phyloP scores from a whole-genome alignment of 257 asterid species.

The Knoxia roxburghii region DNA sequence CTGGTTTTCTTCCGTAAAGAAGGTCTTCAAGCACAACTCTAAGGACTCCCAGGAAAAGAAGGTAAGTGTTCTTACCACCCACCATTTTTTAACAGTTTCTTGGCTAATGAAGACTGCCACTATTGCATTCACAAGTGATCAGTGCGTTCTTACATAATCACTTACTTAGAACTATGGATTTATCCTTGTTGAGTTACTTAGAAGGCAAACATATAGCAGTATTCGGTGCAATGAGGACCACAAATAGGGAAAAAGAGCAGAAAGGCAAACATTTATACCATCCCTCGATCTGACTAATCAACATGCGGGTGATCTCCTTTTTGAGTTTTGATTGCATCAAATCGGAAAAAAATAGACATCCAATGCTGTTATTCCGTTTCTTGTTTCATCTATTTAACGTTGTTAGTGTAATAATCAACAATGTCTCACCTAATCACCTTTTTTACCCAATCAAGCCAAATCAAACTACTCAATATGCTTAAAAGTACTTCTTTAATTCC shows the following conservation, averaged over 20 bases:
- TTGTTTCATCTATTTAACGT: background rate
- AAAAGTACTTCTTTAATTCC: too few species aligned
- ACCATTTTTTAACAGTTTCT: background rate
- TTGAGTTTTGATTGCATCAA: background rate
- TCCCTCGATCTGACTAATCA: background rate
- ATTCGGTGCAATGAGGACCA: background rate
- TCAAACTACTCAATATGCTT: too few species aligned
- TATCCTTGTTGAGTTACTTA: background rate
- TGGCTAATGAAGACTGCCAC: background rate
- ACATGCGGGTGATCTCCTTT: background rate
- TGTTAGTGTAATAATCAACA: background rate
- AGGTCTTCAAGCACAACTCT: slow-evolving; percentile 69
- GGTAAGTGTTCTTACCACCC: slow-evolving; percentile 29
- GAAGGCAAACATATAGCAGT: background rate
- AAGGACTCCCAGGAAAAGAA: slow-evolving; percentile 53
- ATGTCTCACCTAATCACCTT: background rate
- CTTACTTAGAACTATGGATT: background rate
- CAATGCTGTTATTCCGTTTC: background rate
- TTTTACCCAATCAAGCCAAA: background rate
- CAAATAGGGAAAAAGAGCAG: background rate
- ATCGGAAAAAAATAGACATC: background rate
- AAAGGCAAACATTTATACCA: background rate
- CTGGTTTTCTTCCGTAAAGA: slow-evolving; percentile 83
- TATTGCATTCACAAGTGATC: background rate
- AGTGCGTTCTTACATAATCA: too few species aligned